Evolutionary conservation across 495 filamentous ascomycete genomes (phyloP).

Genomic region (Penicillium lividum): DNA sequence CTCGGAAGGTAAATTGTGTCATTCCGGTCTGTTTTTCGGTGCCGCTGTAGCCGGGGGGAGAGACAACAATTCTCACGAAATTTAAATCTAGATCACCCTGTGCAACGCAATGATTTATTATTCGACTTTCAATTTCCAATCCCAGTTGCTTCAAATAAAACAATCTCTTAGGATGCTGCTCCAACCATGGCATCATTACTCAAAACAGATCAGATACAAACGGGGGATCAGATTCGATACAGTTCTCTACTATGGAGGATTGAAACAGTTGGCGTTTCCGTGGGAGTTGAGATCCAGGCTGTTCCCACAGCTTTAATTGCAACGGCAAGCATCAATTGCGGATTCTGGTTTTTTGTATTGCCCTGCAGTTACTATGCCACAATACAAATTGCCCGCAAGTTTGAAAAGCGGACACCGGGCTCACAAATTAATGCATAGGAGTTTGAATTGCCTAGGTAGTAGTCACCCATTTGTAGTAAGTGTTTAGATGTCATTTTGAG

Average conservation of each 20-base stretch:
- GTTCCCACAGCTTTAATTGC: slow-evolving; percentile 43
- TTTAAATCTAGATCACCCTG: too few relatives aligned
- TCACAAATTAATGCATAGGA: background rate
- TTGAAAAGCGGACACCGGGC: background rate
- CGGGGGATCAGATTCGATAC: background rate
- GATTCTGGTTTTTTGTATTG: slow-evolving; percentile 41
- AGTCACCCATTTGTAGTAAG: too few relatives aligned
- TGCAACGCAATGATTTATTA: too few relatives aligned
- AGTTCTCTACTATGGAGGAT: background rate
- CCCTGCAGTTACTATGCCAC: slow-evolving; percentile 49
- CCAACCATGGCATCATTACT: too few relatives aligned
- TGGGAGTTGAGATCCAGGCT: slow-evolving; percentile 46
- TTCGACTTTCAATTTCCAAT: too few relatives aligned
- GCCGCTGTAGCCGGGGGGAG: background rate
- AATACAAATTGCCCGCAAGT: slow-evolving; percentile 29
- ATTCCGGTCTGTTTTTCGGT: background rate
- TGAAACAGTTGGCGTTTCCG: slow-evolving; percentile 13
- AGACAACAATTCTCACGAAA: too few relatives aligned
- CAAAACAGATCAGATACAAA: background rate
- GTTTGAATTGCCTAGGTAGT: too few relatives aligned
- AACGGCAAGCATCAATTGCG: slow-evolving; percentile 43
- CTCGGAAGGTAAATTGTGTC: background rate
- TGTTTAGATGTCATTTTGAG: too few relatives aligned
- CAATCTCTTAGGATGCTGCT: too few relatives aligned
- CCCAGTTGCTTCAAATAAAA: too few relatives aligned